Evolutionary conservation across 2,329 filamentous ascomycete species (phyloP), one percentile per base, ranked within the genome.

Genomic region (Aspergillus phoenicis): DNA sequence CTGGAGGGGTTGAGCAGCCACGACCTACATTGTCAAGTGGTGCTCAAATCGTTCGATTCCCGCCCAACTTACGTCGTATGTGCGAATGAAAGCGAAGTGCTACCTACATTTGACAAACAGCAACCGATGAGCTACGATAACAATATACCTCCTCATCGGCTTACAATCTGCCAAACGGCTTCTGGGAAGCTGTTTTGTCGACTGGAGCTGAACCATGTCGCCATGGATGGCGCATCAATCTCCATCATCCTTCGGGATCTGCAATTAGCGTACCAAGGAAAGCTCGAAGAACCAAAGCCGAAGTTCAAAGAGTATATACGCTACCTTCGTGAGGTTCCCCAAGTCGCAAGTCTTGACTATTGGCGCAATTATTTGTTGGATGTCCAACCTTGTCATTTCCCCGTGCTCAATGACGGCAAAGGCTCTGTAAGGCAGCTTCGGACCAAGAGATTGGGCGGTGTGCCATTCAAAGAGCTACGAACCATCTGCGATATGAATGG

Each of bases 171-270:
- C 58, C 75, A 78, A 64, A 80, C 78, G 8, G 68, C 68, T 3
- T 62, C 65, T 1, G 70, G 71, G 11, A 72, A 70, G 48, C 60
- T 82, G 0, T 81, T 80, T 64, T 78, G 79, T 45, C 79, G 80
- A 41, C 69, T 84, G 11, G 82, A 85, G 58, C 71, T 85, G 17
- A 84, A 79, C 62, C 83, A 85, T 63, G 80, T 78, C 8, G 79
- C 82, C 30, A 82, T 80, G 72, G 83, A 85, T 68, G 83, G 82
- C 1, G 77, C 75, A 39, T 84, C 83, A 0, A 79, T 84, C 47
- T 77, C 81, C 0, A 79, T 83, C 49, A 74, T 84, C 5, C 67
- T 82, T 5, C 73, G 75, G 4, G 82, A 84, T 57, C 64, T 84
- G 7, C 74, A 75, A 13, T 64, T 75, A 4, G 81, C 81, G 2